Percentiles rank a stretch among this genome's conserved stretches.
phyloP scores from a whole-genome alignment of 306 rosid species.

The Lupinus albus region DNA sequence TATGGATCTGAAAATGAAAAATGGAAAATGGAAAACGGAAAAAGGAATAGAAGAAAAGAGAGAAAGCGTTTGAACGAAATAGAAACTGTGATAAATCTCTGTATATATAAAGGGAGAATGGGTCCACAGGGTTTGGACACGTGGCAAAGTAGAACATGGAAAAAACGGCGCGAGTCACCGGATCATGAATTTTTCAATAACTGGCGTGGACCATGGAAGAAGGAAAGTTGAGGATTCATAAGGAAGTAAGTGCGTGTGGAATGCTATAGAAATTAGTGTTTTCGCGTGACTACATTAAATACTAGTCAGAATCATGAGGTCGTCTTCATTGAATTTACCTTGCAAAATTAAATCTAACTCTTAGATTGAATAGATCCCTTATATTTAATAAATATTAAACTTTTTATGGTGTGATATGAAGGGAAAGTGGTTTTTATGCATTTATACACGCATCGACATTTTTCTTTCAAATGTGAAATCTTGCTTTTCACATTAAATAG shows the following conservation, averaged over 20 bases:
- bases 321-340: no score
- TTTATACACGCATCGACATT: conserved; percentile 8
- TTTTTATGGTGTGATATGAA: no score
- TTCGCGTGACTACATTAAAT: no score
- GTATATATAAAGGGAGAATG: conserved; percentile 21
- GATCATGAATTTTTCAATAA: no score
- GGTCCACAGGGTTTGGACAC: conserved; percentile 26
- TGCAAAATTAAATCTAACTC: no score
- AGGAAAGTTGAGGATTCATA: conserved; percentile 7
- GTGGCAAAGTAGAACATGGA: conserved; percentile 14
- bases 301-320: not conserved
- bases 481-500: conserved; percentile 34
- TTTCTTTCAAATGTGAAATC: not conserved
- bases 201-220: not conserved
- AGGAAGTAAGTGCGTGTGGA: no score
- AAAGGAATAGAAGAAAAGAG: not conserved
- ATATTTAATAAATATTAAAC: no score
- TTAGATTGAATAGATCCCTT: no score
- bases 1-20: conserved; percentile 11
- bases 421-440: conserved; percentile 25
- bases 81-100: not conserved
- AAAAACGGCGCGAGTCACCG: conserved; percentile 24
- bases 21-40: no score
- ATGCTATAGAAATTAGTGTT: no score
- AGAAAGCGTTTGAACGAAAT: conserved; percentile 15